Percentiles rank a stretch among this genome's conserved stretches.
These are phyloP conservation scores for Coprinopsis cinerea DNA, from an alignment of 768 basidiomycete genomes.

Conservation along the genomic window DNA sequence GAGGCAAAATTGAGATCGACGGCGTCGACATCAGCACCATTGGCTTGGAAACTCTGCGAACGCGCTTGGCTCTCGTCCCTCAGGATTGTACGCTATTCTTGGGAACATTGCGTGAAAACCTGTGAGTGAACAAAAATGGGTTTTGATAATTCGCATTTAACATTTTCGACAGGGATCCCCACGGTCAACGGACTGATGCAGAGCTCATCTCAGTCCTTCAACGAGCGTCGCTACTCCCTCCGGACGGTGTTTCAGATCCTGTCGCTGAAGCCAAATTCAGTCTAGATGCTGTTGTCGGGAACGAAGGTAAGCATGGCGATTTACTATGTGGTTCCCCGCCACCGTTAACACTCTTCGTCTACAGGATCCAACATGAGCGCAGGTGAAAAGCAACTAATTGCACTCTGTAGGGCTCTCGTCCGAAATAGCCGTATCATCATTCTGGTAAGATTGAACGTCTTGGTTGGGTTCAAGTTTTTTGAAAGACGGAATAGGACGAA, in stretches of 20 bases:
- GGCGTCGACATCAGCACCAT: constrained; percentile 45
- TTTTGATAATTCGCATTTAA: too few species aligned
- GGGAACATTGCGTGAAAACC: constrained; percentile 39
- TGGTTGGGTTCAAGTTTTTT: too few species aligned
- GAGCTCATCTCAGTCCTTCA: constrained; percentile 56
- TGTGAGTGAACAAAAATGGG: too few species aligned
- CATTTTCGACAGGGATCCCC: constrained; percentile 47
- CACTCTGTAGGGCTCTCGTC: constrained; percentile 54
- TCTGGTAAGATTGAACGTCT: constrained; percentile 15
- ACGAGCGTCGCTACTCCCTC: constrained; percentile 52
- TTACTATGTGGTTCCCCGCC: too few species aligned
- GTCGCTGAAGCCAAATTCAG: constrained; percentile 57
- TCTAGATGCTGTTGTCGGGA: constrained; percentile 50
- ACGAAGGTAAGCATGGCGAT: constrained; percentile 40
- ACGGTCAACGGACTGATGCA: constrained; percentile 44
- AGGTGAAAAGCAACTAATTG: constrained; percentile 64
- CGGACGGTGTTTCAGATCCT: constrained; percentile 36
- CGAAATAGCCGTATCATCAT: constrained; percentile 56
- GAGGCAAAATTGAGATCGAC: constrained; percentile 55
- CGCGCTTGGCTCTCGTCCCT: constrained; percentile 59
- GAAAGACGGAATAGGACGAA: too few species aligned
- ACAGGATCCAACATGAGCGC: constrained; percentile 56
- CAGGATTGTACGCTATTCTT: constrained; percentile 57
- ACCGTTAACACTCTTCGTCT: too few species aligned
- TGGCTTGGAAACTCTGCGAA: constrained; percentile 49